phyloP scores from a whole-genome alignment of 352 stramenopile genomes.

The Peronospora destructor region DNA sequence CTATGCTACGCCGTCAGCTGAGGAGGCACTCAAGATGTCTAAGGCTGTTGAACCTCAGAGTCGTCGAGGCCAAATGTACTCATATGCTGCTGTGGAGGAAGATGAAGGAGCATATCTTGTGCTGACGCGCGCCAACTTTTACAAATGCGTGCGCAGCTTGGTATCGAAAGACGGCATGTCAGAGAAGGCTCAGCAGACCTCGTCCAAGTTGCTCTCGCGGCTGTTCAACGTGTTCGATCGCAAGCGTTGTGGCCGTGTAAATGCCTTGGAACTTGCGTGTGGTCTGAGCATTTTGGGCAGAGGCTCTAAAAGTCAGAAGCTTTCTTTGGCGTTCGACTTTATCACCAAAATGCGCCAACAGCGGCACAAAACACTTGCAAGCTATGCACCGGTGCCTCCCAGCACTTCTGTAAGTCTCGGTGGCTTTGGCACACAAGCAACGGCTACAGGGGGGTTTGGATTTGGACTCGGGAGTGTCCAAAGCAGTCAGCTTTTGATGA shows the following conservation, averaged over 20 bases:
- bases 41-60: conserved; percentile 37
- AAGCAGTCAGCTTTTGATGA: conserved; percentile 44
- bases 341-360: conserved; percentile 82
- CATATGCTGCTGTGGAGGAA: conserved; percentile 72
- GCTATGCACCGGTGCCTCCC: conserved; percentile 41
- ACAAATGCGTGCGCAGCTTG: conserved; percentile 80
- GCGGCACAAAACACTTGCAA: conserved; percentile 58
- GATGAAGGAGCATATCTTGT: conserved; percentile 78
- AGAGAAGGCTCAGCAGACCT: conserved; percentile 80
- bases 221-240: conserved; percentile 85
- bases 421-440: conserved; percentile 21
- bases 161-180: conserved; percentile 72
- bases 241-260: conserved; percentile 73
- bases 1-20: conserved; percentile 61
- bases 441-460: conserved; percentile 30
- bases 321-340: conserved; percentile 82
- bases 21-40: conserved; percentile 65
- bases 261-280: conserved; percentile 79
- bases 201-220: conserved; percentile 73
- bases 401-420: conserved; percentile 22
- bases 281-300: conserved; percentile 80
- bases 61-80: conserved; percentile 48
- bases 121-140: conserved; percentile 75
- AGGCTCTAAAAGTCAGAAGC: conserved; percentile 82
- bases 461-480: conserved; percentile 29